phyloP scores from a whole-genome alignment of 768 basidiomycete species.

The Leucocoprinus leucothites region DNA sequence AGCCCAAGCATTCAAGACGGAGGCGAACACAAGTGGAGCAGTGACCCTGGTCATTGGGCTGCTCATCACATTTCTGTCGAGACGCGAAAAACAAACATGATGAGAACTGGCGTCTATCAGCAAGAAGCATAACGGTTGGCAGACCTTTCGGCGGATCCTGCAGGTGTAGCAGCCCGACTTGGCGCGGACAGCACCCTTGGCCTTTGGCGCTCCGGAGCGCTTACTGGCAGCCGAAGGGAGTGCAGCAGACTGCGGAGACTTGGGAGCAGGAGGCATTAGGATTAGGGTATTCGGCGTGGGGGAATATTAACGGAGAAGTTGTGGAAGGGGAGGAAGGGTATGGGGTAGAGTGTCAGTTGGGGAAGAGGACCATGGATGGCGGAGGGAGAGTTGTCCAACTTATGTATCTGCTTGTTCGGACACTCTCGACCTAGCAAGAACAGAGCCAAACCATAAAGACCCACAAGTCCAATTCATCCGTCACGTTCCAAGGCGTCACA shows the following conservation, averaged over 20 bases:
- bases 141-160: slow-evolving; percentile 80
- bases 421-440: no score
- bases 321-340: slow-evolving; percentile 12
- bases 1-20: slow-evolving; percentile 80
- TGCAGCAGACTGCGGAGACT: slow-evolving; percentile 40
- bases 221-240: slow-evolving; percentile 7
- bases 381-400: not conserved
- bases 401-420: not conserved
- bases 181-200: slow-evolving; percentile 79
- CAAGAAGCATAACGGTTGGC: slow-evolving; percentile 14
- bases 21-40: slow-evolving; percentile 80
- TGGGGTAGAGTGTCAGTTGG: slow-evolving; percentile 13
- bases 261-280: slow-evolving; percentile 38
- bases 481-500: slow-evolving; percentile 2
- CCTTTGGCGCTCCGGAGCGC: slow-evolving; percentile 52
- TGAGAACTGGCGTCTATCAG: slow-evolving; percentile 6
- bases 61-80: slow-evolving; percentile 81
- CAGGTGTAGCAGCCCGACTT: slow-evolving; percentile 91
- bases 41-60: slow-evolving; percentile 52
- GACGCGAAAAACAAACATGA: slow-evolving; percentile 15
- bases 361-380: slow-evolving; percentile 1
- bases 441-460: no score
- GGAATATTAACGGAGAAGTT: slow-evolving; percentile 14
- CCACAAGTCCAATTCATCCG: not conserved
- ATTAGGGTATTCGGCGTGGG: not conserved